Conservation (phyloP, 2,329 filamentous ascomycete species). For the Neocatenulostroma microsporum region DNA sequence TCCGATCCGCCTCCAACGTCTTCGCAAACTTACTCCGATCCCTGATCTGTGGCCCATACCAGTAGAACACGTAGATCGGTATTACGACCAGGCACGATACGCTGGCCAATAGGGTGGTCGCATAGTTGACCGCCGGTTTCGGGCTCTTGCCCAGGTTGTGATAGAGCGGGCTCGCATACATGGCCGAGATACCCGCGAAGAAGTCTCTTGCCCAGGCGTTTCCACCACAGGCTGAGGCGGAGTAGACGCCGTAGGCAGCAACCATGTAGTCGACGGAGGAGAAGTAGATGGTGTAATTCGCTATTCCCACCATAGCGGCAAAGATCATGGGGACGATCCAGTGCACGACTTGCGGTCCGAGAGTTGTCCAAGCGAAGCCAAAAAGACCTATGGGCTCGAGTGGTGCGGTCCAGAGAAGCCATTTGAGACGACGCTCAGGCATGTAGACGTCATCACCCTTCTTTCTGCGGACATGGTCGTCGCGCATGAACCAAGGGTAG, state of each 20-base stretch:
- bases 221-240: slow-evolving; percentile 62
- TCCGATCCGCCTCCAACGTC: slow-evolving; percentile 28
- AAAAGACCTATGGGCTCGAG: slow-evolving; percentile 59
- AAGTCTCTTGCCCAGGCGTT: slow-evolving; percentile 68
- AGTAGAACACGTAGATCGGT: slow-evolving; percentile 45
- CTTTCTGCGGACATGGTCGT: slow-evolving; percentile 37
- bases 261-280: slow-evolving; percentile 53
- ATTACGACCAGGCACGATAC: slow-evolving; percentile 44
- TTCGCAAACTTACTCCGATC: slow-evolving; percentile 44
- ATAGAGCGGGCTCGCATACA: slow-evolving; percentile 56
- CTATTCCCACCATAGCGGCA: slow-evolving; percentile 61
- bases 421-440: slow-evolving; percentile 58
- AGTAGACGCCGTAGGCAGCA: slow-evolving; percentile 63
- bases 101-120: slow-evolving; percentile 45
- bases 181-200: slow-evolving; percentile 61
- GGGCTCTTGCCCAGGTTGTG: slow-evolving; percentile 31
- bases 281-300: slow-evolving; percentile 43
- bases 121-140: slow-evolving; percentile 39
- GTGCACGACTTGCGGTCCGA: slow-evolving; percentile 50
- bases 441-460: slow-evolving; percentile 38
- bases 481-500: slow-evolving; percentile 51
- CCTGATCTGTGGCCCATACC: too few relatives aligned
- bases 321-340: slow-evolving; percentile 64
- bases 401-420: slow-evolving; percentile 54
- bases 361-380: slow-evolving; percentile 61